Base-by-base conservation (phyloP, 2,329 filamentous ascomycete genomes). In the Davidsoniella virescens region DNA sequence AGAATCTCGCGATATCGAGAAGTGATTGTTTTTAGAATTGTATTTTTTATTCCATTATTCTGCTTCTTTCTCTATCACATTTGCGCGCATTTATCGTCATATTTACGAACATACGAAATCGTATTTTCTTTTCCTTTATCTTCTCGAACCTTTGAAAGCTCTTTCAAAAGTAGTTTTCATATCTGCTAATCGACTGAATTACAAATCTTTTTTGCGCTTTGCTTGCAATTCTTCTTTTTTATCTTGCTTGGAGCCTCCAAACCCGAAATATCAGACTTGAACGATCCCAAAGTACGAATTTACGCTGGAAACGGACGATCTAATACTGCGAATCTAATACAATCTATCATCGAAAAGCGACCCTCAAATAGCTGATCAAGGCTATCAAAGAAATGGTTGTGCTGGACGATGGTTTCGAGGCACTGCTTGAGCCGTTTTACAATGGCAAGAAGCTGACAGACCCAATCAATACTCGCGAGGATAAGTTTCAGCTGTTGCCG, bases 401-500 rank as follows among this genome's bases (percentile, higher is more conserved):
- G 56, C 67, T 74, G 55, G 75, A 79, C 63, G 75, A 79, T 64
- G 75, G 75, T 58, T 81, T 80, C 59, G 76, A 80, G 66, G 76
- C 77, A 61, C 72, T 81, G 44, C 63, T 80, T 54, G 75, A 80
- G 69, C 77, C 77, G 26, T 79, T 80, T 59, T 80, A 81, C 63
- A 79, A 80, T 58, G 77, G 76, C 61, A 81, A 80, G 65, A 77
- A 75, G 63, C 67, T 80, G 52, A 80, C 76, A 1, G 77, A 80
- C 58, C 74, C 76, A 40, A 77, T 81, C 56, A 78, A 72, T 25
- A 78, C 72, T 50, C 73, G 72, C 57, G 73, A 84, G 60, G 92
- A 98, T 69, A 98, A 98, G 72, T 95, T 90, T 78, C 94, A 96
- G 63, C 72, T 98, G 40, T 69, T 98, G 25, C 93, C 92, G 0